These are phyloP conservation scores for Clausena lansium DNA, from an alignment of 345 rosid species.

Conservation along the genomic window DNA sequence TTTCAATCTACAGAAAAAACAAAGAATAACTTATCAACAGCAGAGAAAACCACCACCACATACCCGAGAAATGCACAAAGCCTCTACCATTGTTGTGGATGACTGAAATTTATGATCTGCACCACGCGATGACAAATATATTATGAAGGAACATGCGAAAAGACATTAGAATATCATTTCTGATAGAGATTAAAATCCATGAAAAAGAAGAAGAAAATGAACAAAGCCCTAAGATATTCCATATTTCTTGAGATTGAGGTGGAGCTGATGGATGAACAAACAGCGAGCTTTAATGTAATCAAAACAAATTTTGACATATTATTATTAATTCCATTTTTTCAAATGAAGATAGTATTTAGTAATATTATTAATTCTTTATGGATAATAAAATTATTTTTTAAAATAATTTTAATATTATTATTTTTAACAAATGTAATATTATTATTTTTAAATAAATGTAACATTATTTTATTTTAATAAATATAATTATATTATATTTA, in stretches of 20 bases:
- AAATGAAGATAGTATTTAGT: too few relatives aligned
- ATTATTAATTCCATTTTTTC: too few relatives aligned
- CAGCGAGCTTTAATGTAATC: not conserved
- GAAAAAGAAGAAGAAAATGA: not conserved
- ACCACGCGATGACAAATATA: not conserved
- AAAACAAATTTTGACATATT: too few relatives aligned
- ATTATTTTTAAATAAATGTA: too few relatives aligned
- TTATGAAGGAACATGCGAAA: not conserved
- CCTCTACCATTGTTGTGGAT: not conserved
- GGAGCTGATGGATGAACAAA: not conserved
- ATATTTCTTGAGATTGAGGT: too few relatives aligned
- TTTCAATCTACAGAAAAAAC: slow-evolving; percentile 56
- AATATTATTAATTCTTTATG: too few relatives aligned
- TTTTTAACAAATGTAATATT: too few relatives aligned
- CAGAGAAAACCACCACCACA: not conserved
- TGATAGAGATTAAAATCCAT: not conserved
- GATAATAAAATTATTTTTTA: too few relatives aligned
- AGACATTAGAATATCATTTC: not conserved
- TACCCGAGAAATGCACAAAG: not conserved
- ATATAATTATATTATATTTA: too few relatives aligned
- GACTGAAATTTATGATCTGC: not conserved
- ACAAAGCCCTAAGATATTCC: too few relatives aligned
- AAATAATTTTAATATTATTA: too few relatives aligned
- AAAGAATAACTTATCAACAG: not conserved
- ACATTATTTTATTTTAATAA: too few relatives aligned